Evolutionary conservation across 768 basidiomycete genomes (phyloP).

Genomic region (Nidularia sp.): DNA sequence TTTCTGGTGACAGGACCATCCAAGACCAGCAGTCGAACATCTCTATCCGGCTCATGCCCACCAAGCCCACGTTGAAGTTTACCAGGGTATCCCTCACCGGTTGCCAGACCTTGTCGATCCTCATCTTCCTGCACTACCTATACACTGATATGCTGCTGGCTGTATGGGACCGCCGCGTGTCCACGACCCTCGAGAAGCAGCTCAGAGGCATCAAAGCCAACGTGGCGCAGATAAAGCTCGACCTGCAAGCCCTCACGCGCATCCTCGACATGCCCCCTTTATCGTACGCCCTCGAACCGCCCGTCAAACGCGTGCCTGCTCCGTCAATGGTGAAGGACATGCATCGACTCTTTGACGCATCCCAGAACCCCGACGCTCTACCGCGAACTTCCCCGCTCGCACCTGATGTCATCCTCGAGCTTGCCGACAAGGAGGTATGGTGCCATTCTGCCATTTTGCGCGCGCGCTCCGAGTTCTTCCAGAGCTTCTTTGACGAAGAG

Average conservation of each 20-base stretch:
- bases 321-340: slow-evolving; percentile 51
- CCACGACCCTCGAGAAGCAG: slow-evolving; percentile 32
- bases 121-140: slow-evolving; percentile 80
- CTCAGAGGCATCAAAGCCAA: slow-evolving; percentile 36
- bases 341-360: slow-evolving; percentile 38
- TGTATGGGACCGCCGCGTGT: slow-evolving; percentile 78
- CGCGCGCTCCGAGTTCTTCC: slow-evolving; percentile 80
- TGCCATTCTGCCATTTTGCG: slow-evolving; percentile 78
- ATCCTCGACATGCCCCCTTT: slow-evolving; percentile 58
- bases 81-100: slow-evolving; percentile 43
- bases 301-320: slow-evolving; percentile 50
- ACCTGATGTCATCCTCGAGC: slow-evolving; percentile 68
- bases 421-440: slow-evolving; percentile 62
- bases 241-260: slow-evolving; percentile 57
- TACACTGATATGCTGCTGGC: slow-evolving; percentile 83
- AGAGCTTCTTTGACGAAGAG: slow-evolving; percentile 74
- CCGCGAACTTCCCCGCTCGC: slow-evolving; percentile 20
- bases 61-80: slow-evolving; percentile 16
- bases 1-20: slow-evolving; percentile 27
- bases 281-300: slow-evolving; percentile 48
- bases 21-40: slow-evolving; percentile 22
- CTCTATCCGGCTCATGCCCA: slow-evolving; percentile 21
- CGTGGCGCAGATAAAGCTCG: slow-evolving; percentile 48
- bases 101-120: slow-evolving; percentile 59
- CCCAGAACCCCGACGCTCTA: slow-evolving; percentile 13